Conservation (phyloP, 495 filamentous ascomycete species). For the Aspergillus affinis region DNA sequence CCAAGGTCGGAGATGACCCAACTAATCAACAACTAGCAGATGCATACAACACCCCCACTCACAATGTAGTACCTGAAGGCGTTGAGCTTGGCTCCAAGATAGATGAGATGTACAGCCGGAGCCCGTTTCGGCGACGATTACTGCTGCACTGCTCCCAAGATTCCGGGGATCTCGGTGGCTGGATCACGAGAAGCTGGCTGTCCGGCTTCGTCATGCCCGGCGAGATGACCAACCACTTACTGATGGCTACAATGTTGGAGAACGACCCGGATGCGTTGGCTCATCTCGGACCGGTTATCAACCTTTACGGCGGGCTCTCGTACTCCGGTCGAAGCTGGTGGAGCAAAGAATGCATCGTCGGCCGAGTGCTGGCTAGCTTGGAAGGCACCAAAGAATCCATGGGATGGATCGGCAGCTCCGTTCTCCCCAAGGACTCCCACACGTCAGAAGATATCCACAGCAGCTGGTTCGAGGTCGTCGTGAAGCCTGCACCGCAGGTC, state of each 20-base stretch:
- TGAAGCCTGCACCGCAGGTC: conserved; percentile 29
- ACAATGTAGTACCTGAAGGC: neutral
- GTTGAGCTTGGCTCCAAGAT: conserved; percentile 8
- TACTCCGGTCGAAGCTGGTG: conserved; percentile 73
- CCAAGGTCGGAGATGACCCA: conserved; percentile 16
- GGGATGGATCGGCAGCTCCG: conserved; percentile 69
- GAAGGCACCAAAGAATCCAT: conserved; percentile 70
- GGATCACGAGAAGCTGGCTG: conserved; percentile 77
- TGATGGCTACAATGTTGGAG: conserved; percentile 77
- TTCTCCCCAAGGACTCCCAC: conserved; percentile 41
- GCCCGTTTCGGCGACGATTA: conserved; percentile 29
- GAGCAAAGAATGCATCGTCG: conserved; percentile 77
- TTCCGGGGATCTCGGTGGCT: conserved; percentile 50
- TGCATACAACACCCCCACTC: conserved; percentile 10
- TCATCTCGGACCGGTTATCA: conserved; percentile 65
- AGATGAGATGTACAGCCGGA: conserved; percentile 34
- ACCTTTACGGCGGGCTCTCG: conserved; percentile 76
- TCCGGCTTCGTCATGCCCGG: conserved; percentile 79
- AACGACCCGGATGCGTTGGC: conserved; percentile 66
- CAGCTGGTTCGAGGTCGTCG: conserved; percentile 65
- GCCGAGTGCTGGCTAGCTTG: conserved; percentile 67
- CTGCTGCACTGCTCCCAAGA: conserved; percentile 22
- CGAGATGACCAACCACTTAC: conserved; percentile 67
- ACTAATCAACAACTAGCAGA: conserved; percentile 12
- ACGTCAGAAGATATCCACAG: conserved; percentile 41